Evolutionary conservation across 495 filamentous ascomycete genomes (phyloP), one percentile per base, ranked within the genome.

Genomic region (Penicillium dipodomyicola): DNA sequence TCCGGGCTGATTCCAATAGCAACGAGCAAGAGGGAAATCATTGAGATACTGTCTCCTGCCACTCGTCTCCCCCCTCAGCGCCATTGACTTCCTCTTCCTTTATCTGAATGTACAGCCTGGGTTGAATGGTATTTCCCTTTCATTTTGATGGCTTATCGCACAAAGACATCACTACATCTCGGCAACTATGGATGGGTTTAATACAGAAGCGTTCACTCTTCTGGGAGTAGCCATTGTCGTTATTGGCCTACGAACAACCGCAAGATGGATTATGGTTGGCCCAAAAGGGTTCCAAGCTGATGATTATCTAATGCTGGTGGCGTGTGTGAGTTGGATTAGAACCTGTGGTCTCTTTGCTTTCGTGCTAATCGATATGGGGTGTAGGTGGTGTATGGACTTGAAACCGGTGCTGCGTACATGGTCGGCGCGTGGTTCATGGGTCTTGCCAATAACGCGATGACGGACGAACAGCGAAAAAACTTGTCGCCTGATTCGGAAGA

Each of bases 251-350:
- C 77, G 83, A 4, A 65, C 76, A n/a, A 69, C 66, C 11, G 78
- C 79, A 8, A 68, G 84, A 64, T 80, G 78, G 67, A 68, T 61
- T 42, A 74, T 74, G 17, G 78, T 79, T n/a, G 82, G 83, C 3
- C 63, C 78, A 8, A 68, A 63, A 45, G 74, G 76, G 15, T 78
- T 81, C 50, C 74, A 80, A 53, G 61, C 74, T 1, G 84, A 87
- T 64, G 84, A 87, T 60, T 85, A 83, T 65, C 59, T 87, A 10
- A 85, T 85, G 82, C 58, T 81, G 15, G 17, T 85, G 22, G 81
- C 80, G 4, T 76, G 74, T 44, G 83, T 83, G 64, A 67, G 77
- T 67, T 17, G 4, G 19, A 6, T 12, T 33, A 3, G 6, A 49
- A 5, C n/a, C 25, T 32, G 12, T n/a, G 17, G 25, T 27, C 19